Percentiles rank a stretch among this genome's conserved stretches.
Conservation (phyloP, 2,329 filamentous ascomycete genomes). For the Calonectria honghensis region DNA sequence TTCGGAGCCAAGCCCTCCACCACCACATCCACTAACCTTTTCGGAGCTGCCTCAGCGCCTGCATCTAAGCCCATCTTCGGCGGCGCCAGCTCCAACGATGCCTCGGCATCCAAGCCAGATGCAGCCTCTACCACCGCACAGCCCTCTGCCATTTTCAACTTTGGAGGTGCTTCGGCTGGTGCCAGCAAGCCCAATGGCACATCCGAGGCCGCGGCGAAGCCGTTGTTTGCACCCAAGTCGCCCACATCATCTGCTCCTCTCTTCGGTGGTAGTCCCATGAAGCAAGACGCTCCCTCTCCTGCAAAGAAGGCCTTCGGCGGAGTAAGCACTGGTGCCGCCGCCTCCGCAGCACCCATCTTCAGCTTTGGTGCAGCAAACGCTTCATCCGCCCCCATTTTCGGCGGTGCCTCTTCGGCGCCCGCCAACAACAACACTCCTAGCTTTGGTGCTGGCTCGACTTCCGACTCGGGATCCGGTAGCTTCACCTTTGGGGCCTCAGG, state of each 20-base stretch:
- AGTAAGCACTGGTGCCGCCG: conserved; percentile 45
- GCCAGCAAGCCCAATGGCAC: conserved; percentile 56
- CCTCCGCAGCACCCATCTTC: conserved; percentile 58
- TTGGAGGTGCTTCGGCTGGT: conserved; percentile 54
- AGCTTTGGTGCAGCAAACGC: conserved; percentile 58
- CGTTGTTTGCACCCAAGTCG: conserved; percentile 63
- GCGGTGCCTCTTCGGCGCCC: conserved; percentile 52
- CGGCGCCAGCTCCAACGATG: conserved; percentile 42
- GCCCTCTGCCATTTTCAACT: conserved; percentile 58
- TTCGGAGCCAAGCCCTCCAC: conserved; percentile 55
- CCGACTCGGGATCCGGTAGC: conserved; percentile 50
- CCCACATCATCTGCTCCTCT: conserved; percentile 56
- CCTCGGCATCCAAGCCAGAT: conserved; percentile 50
- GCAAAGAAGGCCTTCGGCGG: conserved; percentile 60
- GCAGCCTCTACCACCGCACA: conserved; percentile 45
- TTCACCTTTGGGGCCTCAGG: conserved; percentile 59
- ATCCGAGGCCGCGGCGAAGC: conserved; percentile 57
- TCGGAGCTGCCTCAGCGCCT: conserved; percentile 54
- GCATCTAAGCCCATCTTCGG: conserved; percentile 57
- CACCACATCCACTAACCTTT: conserved; percentile 54
- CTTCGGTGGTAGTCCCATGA: conserved; percentile 67
- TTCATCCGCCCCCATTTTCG: conserved; percentile 58
- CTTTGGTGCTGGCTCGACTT: conserved; percentile 61
- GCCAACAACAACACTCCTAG: conserved; percentile 56
- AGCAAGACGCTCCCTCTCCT: conserved; percentile 64